Evolutionary conservation across 768 basidiomycete genomes (phyloP).

Genomic region (Psilocybe cubensis): DNA sequence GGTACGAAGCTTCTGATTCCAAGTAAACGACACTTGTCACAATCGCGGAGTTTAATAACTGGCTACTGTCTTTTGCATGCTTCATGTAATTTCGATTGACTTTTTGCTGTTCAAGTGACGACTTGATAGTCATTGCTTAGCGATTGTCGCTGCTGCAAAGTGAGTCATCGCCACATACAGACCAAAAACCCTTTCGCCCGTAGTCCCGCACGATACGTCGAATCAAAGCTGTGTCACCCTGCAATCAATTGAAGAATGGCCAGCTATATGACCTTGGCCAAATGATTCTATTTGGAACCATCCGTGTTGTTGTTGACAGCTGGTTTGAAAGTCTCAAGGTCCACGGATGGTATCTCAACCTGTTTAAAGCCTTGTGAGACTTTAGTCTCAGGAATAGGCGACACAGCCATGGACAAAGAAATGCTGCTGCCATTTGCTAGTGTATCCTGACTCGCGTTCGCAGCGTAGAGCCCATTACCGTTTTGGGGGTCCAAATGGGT

Average conservation of each 20-base stretch:
- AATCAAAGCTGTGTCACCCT: neutral
- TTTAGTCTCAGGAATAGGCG: constrained; percentile 17
- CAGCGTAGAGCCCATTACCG: constrained; percentile 8
- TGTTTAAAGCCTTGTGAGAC: constrained; percentile 18
- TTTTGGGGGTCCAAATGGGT: constrained; percentile 2
- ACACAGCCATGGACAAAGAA: constrained; percentile 19
- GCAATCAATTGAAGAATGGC: neutral
- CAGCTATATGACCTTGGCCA: neutral
- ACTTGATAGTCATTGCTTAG: neutral
- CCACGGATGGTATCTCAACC: constrained; percentile 13
- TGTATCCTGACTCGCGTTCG: constrained; percentile 12
- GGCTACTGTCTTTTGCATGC: neutral
- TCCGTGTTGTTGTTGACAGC: neutral
- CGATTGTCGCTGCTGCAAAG: neutral
- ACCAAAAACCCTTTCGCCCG: neutral
- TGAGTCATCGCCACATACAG: neutral
- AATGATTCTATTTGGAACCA: constrained; percentile 3
- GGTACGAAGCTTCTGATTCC: neutral
- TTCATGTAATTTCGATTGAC: neutral
- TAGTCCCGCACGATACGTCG: neutral
- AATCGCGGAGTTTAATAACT: neutral
- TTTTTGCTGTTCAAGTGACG: neutral
- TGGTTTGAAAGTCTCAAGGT: neutral
- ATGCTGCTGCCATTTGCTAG: constrained; percentile 17
- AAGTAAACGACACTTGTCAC: neutral